Evolutionary conservation across 2,329 filamentous ascomycete genomes (phyloP).

Genomic region (Lachnellula hyalina): DNA sequence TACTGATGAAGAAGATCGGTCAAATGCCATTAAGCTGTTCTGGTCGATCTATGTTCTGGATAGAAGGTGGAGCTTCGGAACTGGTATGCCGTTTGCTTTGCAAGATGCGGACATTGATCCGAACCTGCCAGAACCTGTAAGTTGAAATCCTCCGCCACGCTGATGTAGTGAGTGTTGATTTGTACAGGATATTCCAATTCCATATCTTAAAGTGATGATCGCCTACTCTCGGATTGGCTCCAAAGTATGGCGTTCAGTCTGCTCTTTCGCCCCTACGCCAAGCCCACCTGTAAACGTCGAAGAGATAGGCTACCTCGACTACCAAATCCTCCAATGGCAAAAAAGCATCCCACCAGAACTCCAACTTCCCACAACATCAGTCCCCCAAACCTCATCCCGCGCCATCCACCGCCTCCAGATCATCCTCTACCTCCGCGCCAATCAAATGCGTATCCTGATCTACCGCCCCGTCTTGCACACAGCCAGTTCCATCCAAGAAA

Average conservation of each 20-base stretch:
- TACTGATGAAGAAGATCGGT: constrained; percentile 61
- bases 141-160: constrained; percentile 22
- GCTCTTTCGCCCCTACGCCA: constrained; percentile 18
- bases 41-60: constrained; percentile 86
- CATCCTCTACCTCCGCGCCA: constrained; percentile 78
- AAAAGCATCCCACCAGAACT: constrained; percentile 61
- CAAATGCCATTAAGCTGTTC: constrained; percentile 66
- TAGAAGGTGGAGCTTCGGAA: constrained; percentile 83
- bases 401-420: constrained; percentile 67
- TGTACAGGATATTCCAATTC: constrained; percentile 31
- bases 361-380: constrained; percentile 46
- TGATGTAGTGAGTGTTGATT: constrained; percentile 9
- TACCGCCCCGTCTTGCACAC: constrained; percentile 85
- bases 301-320: constrained; percentile 76
- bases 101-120: constrained; percentile 84
- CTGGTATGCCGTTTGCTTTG: constrained; percentile 78
- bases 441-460: constrained; percentile 85
- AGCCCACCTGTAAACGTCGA: constrained; percentile 43
- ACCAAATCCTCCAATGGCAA: constrained; percentile 84
- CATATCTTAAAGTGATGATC: constrained; percentile 80
- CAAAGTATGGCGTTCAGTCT: constrained; percentile 77
- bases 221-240: constrained; percentile 76
- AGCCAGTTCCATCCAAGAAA: constrained; percentile 73
- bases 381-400: constrained; percentile 34
- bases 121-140: constrained; percentile 71